Base-by-base conservation (phyloP, 768 basidiomycete species). In the Pleurotus djamor region DNA sequence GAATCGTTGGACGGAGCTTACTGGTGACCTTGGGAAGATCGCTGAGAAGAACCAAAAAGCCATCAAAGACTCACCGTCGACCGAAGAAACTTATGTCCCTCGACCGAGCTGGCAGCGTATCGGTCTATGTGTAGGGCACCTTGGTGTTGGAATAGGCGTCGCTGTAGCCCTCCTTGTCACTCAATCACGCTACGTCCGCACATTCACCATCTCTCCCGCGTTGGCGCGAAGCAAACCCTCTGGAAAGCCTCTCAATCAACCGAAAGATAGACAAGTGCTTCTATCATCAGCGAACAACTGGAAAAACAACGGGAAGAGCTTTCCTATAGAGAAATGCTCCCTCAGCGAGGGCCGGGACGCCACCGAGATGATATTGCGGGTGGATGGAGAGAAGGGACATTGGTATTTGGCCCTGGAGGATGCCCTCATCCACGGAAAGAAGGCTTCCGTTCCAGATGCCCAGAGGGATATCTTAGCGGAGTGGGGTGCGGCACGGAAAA, bases 51-150 rank as follows among this genome's bases (percentile, higher is more conserved):
- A 61, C 63, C 28, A 60, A 56, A 44, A 52, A 56, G 14, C 51
- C 63, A 43, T 33, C 57, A 16, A 17, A 12, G 17, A 57, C 21
- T 8, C 17, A 35, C 9, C 61, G 32, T 44, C 50, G 14, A 50
- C 62, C 33, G 5, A 49, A 12, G 16, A 58, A 36, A 48, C 33
- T 14, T 52, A 44, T n/a, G 64, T 63, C 32, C 62, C 67, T 34
- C 72, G 74, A n/a, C 73, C 74, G 4, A 57, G 59, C 37, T 76
- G 71, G 71, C 73, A 76, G 58, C 68, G 74, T 10, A 57, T 68
- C 13, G 68, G 66, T 17, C 64, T 74, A 10, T 74, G 70, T 52
- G 54, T 63, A 4, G 65, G 68, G 32, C 72, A 74, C 56, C 62
- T 72, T n/a, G 56, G 55, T 13, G 63, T 73, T 54, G 71, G 73